Evolutionary conservation across 1,139 yeast species (phyloP).

Genomic region (Taphrina wiesneri): DNA sequence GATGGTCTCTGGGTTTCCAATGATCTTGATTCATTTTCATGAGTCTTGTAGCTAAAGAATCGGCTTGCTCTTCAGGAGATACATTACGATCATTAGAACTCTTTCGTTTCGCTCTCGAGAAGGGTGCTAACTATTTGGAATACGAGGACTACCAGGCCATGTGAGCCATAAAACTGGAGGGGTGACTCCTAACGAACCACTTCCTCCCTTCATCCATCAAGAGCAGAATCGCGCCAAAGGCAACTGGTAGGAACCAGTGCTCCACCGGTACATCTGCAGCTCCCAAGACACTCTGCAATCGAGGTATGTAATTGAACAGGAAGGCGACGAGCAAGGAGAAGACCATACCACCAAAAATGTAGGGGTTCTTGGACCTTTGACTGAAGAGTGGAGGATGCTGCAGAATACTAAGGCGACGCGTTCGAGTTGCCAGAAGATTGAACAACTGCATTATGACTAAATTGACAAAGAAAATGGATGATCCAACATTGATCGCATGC

Average conservation of each 20-base stretch:
- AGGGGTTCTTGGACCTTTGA: constrained; percentile 44
- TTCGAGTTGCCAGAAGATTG: constrained; percentile 54
- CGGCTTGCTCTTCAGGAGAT: no score
- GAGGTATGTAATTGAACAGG: constrained; percentile 54
- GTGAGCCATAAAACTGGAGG: constrained; percentile 49
- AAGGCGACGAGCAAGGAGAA: constrained; percentile 52
- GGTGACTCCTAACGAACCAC: constrained; percentile 48
- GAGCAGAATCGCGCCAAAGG: constrained; percentile 51
- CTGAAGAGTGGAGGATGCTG: constrained; percentile 49
- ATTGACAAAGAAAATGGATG: constrained; percentile 55
- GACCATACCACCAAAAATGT: constrained; percentile 48
- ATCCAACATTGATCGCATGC: constrained; percentile 47
- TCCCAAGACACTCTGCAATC: constrained; percentile 49
- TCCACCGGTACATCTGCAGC: constrained; percentile 53
- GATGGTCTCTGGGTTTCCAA: no score
- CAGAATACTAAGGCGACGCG: constrained; percentile 52
- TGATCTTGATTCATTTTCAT: no score
- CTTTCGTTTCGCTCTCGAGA: no score
- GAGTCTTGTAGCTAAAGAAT: no score
- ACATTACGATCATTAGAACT: no score
- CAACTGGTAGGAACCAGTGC: constrained; percentile 54
- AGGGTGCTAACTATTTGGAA: no score
- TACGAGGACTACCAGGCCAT: constrained; percentile 51
- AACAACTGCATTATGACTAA: constrained; percentile 56
- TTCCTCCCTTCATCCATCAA: constrained; percentile 53